phyloP scores from a whole-genome alignment of 768 basidiomycete genomes.

The Auricularia sp. region DNA sequence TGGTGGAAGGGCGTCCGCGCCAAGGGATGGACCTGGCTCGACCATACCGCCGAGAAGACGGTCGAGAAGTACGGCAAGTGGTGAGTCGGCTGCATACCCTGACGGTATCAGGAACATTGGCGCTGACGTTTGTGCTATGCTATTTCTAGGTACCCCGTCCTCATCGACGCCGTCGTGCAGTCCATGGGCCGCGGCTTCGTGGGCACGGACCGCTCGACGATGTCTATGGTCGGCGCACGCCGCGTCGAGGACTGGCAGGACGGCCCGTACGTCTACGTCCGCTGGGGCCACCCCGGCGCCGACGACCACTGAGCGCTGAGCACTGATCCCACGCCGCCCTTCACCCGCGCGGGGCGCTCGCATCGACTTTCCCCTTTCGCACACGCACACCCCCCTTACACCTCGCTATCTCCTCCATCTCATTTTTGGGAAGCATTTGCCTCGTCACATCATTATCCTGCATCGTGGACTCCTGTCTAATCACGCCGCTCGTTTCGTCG shows the following conservation, averaged over 20 bases:
- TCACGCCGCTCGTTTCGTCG: no score
- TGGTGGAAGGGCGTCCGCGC: slow-evolving; percentile 49
- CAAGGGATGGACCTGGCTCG: slow-evolving; percentile 42
- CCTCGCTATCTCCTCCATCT: no score
- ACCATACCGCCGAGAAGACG: slow-evolving; percentile 36
- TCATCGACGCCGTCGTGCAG: slow-evolving; percentile 66
- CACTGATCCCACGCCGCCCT: no score
- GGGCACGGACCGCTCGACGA: slow-evolving; percentile 63
- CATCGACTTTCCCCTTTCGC: no score
- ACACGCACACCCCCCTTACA: no score
- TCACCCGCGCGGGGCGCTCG: no score
- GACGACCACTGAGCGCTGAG: slow-evolving; percentile 2
- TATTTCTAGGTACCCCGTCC: slow-evolving; percentile 50
- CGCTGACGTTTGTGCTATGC: neutral
- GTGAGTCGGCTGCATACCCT: slow-evolving; percentile 22
- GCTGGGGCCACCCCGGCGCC: slow-evolving; percentile 34
- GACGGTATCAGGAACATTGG: neutral
- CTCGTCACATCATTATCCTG: no score
- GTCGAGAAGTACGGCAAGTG: slow-evolving; percentile 38
- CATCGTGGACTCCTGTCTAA: no score
- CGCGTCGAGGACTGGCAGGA: slow-evolving; percentile 58
- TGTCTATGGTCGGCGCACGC: slow-evolving; percentile 56
- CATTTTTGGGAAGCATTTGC: no score
- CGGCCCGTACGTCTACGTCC: slow-evolving; percentile 41
- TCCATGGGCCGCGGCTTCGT: slow-evolving; percentile 58